Evolutionary conservation across 2,329 filamentous ascomycete genomes (phyloP).

Genomic region (Beauveria caledonica): DNA sequence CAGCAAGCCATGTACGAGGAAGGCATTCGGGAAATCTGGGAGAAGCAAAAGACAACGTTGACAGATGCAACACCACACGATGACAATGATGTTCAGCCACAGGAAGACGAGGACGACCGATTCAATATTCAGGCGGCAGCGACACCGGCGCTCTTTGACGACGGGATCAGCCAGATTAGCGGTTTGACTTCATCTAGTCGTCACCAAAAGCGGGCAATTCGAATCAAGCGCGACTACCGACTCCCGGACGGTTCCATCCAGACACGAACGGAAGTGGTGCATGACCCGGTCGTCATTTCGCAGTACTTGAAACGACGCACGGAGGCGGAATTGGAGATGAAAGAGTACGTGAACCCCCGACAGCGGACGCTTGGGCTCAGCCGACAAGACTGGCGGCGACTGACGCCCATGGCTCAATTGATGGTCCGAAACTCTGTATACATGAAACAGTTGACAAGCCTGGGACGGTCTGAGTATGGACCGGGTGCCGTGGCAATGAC

Average conservation of each 20-base stretch:
- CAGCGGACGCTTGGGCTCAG: background rate
- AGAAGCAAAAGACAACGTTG: conserved; percentile 72
- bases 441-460: background rate
- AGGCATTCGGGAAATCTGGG: conserved; percentile 88
- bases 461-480: conserved; percentile 15
- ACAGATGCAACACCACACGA: conserved; percentile 63
- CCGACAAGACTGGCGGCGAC: background rate
- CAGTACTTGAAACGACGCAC: conserved; percentile 77
- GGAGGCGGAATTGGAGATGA: conserved; percentile 60
- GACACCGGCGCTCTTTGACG: conserved; percentile 62
- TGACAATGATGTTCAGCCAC: conserved; percentile 50
- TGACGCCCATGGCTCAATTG: background rate
- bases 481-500: conserved; percentile 22
- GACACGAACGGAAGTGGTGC: conserved; percentile 59
- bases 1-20: conserved; percentile 90
- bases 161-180: conserved; percentile 72
- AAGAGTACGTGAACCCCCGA: conserved; percentile 50
- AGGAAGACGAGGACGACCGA: conserved; percentile 54
- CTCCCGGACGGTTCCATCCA: conserved; percentile 43
- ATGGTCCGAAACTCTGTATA: background rate
- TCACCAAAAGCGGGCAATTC: conserved; percentile 55
- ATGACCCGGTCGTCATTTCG: conserved; percentile 78
- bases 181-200: conserved; percentile 58
- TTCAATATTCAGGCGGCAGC: conserved; percentile 66
- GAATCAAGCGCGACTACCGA: conserved; percentile 60